These are phyloP conservation scores for Fusarium haematococcum DNA, from an alignment of 2,329 filamentous ascomycete genomes.

Conservation along the genomic window DNA sequence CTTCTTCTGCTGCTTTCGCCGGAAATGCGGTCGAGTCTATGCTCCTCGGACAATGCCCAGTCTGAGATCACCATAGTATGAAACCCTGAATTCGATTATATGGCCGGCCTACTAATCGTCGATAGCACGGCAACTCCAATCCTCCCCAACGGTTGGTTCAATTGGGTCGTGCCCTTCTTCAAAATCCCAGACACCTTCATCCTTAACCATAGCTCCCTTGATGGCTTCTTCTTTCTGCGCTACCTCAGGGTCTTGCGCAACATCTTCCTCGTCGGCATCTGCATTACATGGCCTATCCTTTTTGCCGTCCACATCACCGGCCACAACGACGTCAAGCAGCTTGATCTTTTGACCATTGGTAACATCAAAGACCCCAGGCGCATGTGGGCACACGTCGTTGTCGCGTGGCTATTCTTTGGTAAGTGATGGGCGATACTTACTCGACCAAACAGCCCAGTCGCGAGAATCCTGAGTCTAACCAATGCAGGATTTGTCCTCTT, in stretches of 20 bases:
- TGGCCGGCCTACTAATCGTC: not conserved
- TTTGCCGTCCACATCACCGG: slow-evolving; percentile 91
- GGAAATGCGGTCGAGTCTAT: slow-evolving; percentile 65
- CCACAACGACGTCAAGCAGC: slow-evolving; percentile 69
- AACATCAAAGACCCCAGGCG: slow-evolving; percentile 74
- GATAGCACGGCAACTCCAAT: slow-evolving; percentile 67
- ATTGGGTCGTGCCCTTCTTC: slow-evolving; percentile 77
- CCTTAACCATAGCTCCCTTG: slow-evolving; percentile 90
- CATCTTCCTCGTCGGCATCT: slow-evolving; percentile 85
- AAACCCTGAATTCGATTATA: not conserved
- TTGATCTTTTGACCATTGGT: slow-evolving; percentile 83
- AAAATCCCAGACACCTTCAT: slow-evolving; percentile 80
- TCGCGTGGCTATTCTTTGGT: slow-evolving; percentile 81
- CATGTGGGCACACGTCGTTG: slow-evolving; percentile 84
- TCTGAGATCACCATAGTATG: slow-evolving; percentile 59
- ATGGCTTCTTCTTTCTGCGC: slow-evolving; percentile 90
- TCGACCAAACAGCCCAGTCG: not conserved
- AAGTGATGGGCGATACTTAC: not conserved
- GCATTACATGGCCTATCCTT: slow-evolving; percentile 88
- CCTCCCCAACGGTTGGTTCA: slow-evolving; percentile 70
- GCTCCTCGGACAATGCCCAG: slow-evolving; percentile 63
- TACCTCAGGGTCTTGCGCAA: slow-evolving; percentile 77
- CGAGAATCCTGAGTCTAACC: slow-evolving; percentile 9
- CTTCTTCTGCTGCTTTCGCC: slow-evolving; percentile 62
- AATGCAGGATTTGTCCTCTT: slow-evolving; percentile 83